Evolutionary conservation across 176 grass and related monocot species (phyloP).

Genomic region (Pharus latifolius): DNA sequence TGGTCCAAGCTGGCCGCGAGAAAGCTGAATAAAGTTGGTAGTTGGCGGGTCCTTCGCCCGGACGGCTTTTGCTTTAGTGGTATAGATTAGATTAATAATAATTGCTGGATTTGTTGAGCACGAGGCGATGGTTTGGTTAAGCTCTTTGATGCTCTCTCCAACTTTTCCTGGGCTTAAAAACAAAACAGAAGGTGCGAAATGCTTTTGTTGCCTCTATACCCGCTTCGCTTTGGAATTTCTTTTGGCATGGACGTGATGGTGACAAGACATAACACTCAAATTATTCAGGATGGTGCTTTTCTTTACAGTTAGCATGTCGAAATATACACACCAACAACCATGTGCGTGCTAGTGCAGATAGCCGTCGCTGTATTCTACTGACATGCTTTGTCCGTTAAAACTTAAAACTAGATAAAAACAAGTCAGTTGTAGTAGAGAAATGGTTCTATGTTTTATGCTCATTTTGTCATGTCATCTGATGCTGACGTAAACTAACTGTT

Average conservation of each 20-base stretch:
- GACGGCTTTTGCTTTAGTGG: background rate
- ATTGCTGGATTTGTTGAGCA: background rate
- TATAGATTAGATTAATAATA: no score
- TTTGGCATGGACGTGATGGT: conserved; percentile 1
- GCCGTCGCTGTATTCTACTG: background rate
- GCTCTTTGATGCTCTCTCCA: background rate
- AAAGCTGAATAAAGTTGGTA: background rate
- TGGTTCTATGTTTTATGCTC: no score
- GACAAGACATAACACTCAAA: conserved; percentile 1
- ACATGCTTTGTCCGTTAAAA: no score
- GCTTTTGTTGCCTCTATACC: background rate
- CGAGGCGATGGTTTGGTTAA: background rate
- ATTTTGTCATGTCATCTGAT: background rate
- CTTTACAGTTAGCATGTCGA: conserved; percentile 22
- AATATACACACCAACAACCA: conserved; percentile 21
- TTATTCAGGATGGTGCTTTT: background rate
- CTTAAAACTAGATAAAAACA: no score
- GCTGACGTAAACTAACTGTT: no score
- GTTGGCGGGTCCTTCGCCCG: background rate
- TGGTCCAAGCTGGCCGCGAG: background rate
- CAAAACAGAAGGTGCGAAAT: background rate
- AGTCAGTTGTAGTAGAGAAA: no score
- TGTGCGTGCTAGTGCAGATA: background rate
- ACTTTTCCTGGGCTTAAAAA: background rate
- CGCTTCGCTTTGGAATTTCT: background rate